These are phyloP conservation scores for Aschersonia sp. DNA, from an alignment of 2,329 filamentous ascomycete genomes.

Conservation along the genomic window DNA sequence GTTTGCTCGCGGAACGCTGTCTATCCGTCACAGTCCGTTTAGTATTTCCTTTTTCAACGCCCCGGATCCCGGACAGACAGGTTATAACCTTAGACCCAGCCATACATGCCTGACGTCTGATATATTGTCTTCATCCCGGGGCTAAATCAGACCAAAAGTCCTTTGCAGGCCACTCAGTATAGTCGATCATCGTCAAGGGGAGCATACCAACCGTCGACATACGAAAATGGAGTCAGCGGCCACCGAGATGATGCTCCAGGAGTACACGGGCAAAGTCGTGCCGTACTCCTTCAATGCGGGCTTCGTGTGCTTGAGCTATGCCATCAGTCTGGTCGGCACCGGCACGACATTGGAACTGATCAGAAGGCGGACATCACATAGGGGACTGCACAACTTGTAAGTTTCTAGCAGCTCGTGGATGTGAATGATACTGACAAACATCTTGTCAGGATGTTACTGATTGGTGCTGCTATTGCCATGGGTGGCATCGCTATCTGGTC, in stretches of 20 bases:
- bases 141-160: too few species aligned
- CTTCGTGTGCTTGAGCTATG: conserved; percentile 57
- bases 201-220: neutral
- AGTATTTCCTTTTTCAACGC: neutral
- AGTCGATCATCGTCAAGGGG: neutral
- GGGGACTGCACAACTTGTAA: conserved; percentile 56
- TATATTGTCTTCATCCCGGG: too few species aligned
- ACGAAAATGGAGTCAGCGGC: neutral
- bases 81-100: neutral
- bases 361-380: conserved; percentile 56
- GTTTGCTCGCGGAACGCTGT: neutral
- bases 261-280: conserved; percentile 30
- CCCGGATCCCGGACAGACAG: neutral
- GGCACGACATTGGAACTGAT: conserved; percentile 70
- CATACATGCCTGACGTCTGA: neutral
- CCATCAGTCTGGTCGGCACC: conserved; percentile 65
- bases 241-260: conserved; percentile 15
- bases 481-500: conserved; percentile 62
- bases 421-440: neutral
- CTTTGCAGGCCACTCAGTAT: neutral
- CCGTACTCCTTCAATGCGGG: conserved; percentile 37
- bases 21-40: neutral
- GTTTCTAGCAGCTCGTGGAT: conserved; percentile 6
- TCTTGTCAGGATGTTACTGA: conserved; percentile 38
- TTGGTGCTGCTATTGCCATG: conserved; percentile 54